Conservation (phyloP, 306 rosid species). For the Betula pendula region DNA sequence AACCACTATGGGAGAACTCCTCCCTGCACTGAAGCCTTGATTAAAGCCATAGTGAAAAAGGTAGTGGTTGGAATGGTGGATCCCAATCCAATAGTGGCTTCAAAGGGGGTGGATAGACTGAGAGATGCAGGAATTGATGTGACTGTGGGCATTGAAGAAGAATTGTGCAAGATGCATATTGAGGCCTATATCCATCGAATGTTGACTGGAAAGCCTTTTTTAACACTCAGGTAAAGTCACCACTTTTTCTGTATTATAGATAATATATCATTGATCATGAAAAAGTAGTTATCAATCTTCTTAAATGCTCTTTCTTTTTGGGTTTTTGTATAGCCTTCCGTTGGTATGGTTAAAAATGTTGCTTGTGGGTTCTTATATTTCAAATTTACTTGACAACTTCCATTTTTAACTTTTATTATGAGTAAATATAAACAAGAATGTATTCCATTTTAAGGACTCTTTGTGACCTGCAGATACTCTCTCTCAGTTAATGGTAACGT, state of each 20-base stretch:
- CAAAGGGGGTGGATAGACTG: constrained; percentile 65
- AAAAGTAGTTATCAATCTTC: too few relatives aligned
- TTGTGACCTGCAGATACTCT: constrained; percentile 62
- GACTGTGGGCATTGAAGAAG: constrained; percentile 71
- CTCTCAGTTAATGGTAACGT: constrained; percentile 72
- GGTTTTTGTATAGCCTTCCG: constrained; percentile 1
- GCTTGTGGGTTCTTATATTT: constrained; percentile 11
- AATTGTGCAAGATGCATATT: constrained; percentile 65
- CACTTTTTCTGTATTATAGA: too few relatives aligned
- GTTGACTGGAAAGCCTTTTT: constrained; percentile 62
- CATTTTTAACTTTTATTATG: not conserved
- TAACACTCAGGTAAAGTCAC: constrained; percentile 74
- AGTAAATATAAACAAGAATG: not conserved
- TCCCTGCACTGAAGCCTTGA: constrained; percentile 82
- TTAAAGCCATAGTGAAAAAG: constrained; percentile 72
- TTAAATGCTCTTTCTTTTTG: not conserved
- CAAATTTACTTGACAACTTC: constrained; percentile 15
- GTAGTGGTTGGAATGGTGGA: constrained; percentile 96
- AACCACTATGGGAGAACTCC: constrained; percentile 94
- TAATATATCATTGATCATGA: too few relatives aligned
- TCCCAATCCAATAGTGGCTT: constrained; percentile 87
- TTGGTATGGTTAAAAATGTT: not conserved
- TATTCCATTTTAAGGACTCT: constrained; percentile 22
- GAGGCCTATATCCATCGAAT: constrained; percentile 77
- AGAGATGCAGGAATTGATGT: constrained; percentile 80